Percentiles rank a stretch among this genome's conserved stretches.
Evolutionary conservation across 2,329 filamentous ascomycete species (phyloP).

Genomic region (Sphaerulina populicola): DNA sequence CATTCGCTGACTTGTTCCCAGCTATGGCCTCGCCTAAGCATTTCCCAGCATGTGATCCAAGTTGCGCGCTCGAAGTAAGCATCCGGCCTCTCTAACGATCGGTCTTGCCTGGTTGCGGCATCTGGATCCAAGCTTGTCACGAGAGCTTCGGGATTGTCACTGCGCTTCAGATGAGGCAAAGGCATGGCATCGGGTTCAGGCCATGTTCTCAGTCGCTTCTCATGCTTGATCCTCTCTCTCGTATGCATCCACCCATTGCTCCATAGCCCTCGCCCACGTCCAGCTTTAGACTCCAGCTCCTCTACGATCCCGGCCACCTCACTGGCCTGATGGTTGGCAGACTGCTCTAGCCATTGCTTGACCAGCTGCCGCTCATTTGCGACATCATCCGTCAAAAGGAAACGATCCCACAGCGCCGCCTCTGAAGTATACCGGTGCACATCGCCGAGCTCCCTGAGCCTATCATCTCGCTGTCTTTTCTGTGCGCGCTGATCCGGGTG

Average conservation of each 20-base stretch:
- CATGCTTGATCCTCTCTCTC: slow-evolving; percentile 76
- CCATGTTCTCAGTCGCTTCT: slow-evolving; percentile 65
- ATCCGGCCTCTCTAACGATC: slow-evolving; percentile 70
- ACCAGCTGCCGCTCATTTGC: slow-evolving; percentile 73
- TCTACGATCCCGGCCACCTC: slow-evolving; percentile 68
- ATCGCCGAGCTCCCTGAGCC: slow-evolving; percentile 29
- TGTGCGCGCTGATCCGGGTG: slow-evolving; percentile 35
- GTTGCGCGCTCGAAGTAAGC: slow-evolving; percentile 82
- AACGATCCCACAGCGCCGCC: slow-evolving; percentile 60
- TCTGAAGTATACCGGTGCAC: slow-evolving; percentile 50
- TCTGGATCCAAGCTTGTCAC: slow-evolving; percentile 90
- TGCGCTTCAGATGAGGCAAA: slow-evolving; percentile 38
- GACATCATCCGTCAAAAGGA: slow-evolving; percentile 61
- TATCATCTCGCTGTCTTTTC: slow-evolving; percentile 30
- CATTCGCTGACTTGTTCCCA: slow-evolving; percentile 70
- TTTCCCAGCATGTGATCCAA: slow-evolving; percentile 90
- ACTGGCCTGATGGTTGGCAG: slow-evolving; percentile 57
- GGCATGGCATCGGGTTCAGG: slow-evolving; percentile 43
- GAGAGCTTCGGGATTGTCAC: slow-evolving; percentile 53
- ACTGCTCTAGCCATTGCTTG: slow-evolving; percentile 77
- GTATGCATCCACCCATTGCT: slow-evolving; percentile 90
- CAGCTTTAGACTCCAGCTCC: slow-evolving; percentile 57
- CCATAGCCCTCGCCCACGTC: slow-evolving; percentile 67
- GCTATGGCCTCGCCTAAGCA: slow-evolving; percentile 73
- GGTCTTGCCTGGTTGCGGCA: slow-evolving; percentile 68